Percentiles rank a stretch among this genome's conserved stretches.
These are phyloP conservation scores for Fusarium albidum DNA, from an alignment of 2,329 filamentous ascomycete genomes.

Conservation along the genomic window DNA sequence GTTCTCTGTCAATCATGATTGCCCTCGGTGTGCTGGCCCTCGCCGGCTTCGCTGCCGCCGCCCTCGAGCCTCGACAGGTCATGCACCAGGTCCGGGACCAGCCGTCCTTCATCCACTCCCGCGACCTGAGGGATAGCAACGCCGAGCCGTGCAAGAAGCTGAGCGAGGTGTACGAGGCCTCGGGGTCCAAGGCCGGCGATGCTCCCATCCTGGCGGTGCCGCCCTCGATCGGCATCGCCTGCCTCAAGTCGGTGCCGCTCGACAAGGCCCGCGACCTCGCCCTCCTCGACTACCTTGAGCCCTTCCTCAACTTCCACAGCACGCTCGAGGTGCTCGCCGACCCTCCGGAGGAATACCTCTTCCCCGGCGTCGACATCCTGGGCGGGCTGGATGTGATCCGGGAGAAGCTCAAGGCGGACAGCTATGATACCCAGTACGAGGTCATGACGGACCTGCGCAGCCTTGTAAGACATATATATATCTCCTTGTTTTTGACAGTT, in stretches of 20 bases:
- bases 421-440: slow-evolving; percentile 35
- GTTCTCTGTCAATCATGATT: slow-evolving; percentile 25
- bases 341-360: slow-evolving; percentile 36
- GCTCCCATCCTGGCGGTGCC: slow-evolving; percentile 20
- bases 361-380: slow-evolving; percentile 34
- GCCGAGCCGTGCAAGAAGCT: slow-evolving; percentile 30
- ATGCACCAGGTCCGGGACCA: slow-evolving; percentile 25
- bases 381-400: slow-evolving; percentile 31
- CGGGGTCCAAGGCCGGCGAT: slow-evolving; percentile 5
- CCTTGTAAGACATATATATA: slow-evolving; percentile 26
- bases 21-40: slow-evolving; percentile 31
- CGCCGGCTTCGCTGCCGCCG: slow-evolving; percentile 23
- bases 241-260: slow-evolving; percentile 37
- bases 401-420: slow-evolving; percentile 22
- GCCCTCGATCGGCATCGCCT: slow-evolving; percentile 33
- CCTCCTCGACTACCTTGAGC: slow-evolving; percentile 33
- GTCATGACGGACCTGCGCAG: slow-evolving; percentile 35
- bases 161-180: slow-evolving; percentile 27
- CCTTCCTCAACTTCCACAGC: slow-evolving; percentile 32
- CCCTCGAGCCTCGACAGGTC: slow-evolving; percentile 34
- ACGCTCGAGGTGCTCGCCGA: slow-evolving; percentile 35
- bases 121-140: slow-evolving; percentile 26
- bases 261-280: slow-evolving; percentile 37
- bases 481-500: neutral
- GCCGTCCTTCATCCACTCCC: slow-evolving; percentile 23